Evolutionary conservation across 257 asterid species (phyloP).

Genomic region (Asclepias syriaca): DNA sequence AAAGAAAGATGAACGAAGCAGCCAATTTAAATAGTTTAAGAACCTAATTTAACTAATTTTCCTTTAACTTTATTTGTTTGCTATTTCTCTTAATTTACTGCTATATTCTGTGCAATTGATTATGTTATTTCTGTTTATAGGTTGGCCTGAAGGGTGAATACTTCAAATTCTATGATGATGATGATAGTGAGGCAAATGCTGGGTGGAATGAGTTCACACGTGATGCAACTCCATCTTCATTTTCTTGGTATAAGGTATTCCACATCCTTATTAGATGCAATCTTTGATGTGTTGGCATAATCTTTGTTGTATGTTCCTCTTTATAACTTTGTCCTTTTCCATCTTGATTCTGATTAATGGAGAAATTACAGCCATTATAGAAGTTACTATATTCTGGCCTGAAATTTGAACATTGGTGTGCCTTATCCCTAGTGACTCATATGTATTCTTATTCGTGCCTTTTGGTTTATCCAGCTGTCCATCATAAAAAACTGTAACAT

Average conservation of each 20-base stretch:
- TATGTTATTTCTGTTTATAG: conserved; percentile 26
- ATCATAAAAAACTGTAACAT: too few species aligned
- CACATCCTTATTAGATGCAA: not conserved
- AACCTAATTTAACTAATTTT: too few species aligned
- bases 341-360: too few species aligned
- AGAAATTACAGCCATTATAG: too few species aligned
- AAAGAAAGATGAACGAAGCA: too few species aligned
- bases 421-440: too few species aligned
- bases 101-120: not conserved
- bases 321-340: not conserved
- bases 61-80: too few species aligned
- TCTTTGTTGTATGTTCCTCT: not conserved
- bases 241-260: conserved; percentile 85
- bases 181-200: conserved; percentile 27
- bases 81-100: not conserved
- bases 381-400: too few species aligned
- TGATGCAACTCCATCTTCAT: conserved; percentile 46
- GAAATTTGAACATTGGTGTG: too few species aligned
- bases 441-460: too few species aligned
- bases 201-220: conserved; percentile 52
- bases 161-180: conserved; percentile 35
- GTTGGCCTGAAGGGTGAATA: conserved; percentile 80
- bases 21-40: too few species aligned
- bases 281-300: not conserved
- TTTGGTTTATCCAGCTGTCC: too few species aligned